These are phyloP conservation scores for Hepatocystis sp. DNA, from an alignment of 169 alveolate genomes.

Conservation along the genomic window DNA sequence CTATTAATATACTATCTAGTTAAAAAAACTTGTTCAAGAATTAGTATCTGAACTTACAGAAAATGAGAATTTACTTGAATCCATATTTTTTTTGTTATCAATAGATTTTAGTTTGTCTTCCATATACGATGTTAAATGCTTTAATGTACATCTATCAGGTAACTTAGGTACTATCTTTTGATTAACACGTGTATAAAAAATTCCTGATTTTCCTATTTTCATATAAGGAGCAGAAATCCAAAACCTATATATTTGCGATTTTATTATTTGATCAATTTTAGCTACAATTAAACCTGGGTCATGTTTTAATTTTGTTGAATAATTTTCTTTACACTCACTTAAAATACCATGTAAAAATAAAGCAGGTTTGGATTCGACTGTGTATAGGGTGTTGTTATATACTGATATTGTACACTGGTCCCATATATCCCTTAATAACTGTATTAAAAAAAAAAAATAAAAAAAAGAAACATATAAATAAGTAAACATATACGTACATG, in stretches of 20 bases:
- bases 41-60: constrained; percentile 61
- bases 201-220: constrained; percentile 42
- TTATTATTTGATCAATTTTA: constrained; percentile 72
- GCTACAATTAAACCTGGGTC: constrained; percentile 76
- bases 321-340: constrained; percentile 57
- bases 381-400: constrained; percentile 61
- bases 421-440: constrained; percentile 73
- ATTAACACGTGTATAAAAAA: constrained; percentile 21
- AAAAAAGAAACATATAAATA: constrained; percentile 6
- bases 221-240: constrained; percentile 72
- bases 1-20: too few species aligned
- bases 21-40: too few species aligned
- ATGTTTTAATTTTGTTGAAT: constrained; percentile 67
- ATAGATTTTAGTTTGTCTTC: constrained; percentile 74
- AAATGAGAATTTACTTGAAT: constrained; percentile 56
- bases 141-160: constrained; percentile 57
- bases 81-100: constrained; percentile 68
- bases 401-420: constrained; percentile 74
- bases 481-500: constrained; percentile 3
- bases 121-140: constrained; percentile 67
- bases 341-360: constrained; percentile 70
- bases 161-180: constrained; percentile 21
- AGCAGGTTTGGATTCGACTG: constrained; percentile 69
- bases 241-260: constrained; percentile 69
- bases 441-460: constrained; percentile 17